Conservation (phyloP, 495 filamentous ascomycete species). For the Xylaria curta region DNA sequence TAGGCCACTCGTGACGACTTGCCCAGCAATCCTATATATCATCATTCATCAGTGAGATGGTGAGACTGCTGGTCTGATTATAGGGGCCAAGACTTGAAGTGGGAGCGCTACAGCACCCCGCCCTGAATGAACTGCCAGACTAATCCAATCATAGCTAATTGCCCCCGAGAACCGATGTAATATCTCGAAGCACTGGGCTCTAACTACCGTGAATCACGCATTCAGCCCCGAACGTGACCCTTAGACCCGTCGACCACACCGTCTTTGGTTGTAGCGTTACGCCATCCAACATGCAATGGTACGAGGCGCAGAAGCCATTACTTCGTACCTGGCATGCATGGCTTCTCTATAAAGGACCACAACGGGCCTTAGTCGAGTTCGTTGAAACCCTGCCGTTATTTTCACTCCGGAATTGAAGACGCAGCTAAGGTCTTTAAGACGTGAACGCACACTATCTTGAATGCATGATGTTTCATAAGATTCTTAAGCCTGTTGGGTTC, state of each 20-base stretch:
- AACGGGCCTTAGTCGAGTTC: neutral
- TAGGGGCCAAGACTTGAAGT: neutral
- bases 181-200: slow-evolving; percentile 3
- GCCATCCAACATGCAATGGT: slow-evolving; percentile 3
- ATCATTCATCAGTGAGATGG: neutral
- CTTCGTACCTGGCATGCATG: slow-evolving; percentile 9
- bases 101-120: slow-evolving; percentile 20
- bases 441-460: neutral
- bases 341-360: slow-evolving; percentile 8
- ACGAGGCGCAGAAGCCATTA: slow-evolving; percentile 12
- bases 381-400: slow-evolving; percentile 5
- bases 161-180: slow-evolving; percentile 1
- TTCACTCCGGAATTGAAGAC: neutral
- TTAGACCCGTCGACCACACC: neutral
- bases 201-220: slow-evolving; percentile 2
- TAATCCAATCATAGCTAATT: slow-evolving; percentile 15
- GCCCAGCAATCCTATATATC: neutral
- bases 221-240: neutral
- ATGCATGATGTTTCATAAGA: slow-evolving; percentile 1
- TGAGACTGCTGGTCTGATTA: neutral
- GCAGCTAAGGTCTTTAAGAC: neutral
- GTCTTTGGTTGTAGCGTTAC: neutral
- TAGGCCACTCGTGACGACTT: neutral
- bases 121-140: neutral
- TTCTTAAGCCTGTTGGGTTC: neutral